Evolutionary conservation across 2,329 filamentous ascomycete genomes (phyloP), one percentile per base, ranked within the genome.

Genomic region (Penicillium sp.): DNA sequence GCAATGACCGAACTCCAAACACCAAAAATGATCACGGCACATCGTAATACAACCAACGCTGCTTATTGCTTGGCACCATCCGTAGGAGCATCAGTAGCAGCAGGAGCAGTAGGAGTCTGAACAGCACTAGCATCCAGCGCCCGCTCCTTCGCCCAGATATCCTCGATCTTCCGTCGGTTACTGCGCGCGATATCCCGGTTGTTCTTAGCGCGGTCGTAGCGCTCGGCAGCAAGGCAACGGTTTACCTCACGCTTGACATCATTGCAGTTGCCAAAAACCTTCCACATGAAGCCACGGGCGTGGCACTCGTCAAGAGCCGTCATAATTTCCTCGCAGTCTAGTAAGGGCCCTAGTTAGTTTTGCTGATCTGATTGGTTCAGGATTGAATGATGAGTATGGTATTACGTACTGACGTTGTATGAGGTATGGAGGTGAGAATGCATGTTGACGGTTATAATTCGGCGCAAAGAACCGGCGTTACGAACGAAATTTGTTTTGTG

Each of bases 381-480:
- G 24, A 9, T n/a, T 47, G 6, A 24, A 27, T n/a, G 57, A 39
- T 10, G 49, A 14, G 4, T 27, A 49, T 24, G 54, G 49, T 52
- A 37, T 70, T 45, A 74, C 78, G 44, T 84, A 96, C 93, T 93
- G 66, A 85, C 82, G 68, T 96, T 96, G 73, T 96, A 89, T 74
- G 95, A 91, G 27, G 91, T 96, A 73, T 98, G 93, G 2, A 99
- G 81, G 79, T 97, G 93, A 54, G 95, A 96, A 90, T 99, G 95
- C 95, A 99, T 99, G 45, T 68, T 85, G 74, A 56, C 22, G 58
- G 44, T 31, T 21, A n/a, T 19, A 1, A 3, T 47, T 1, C 14
- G 21, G 35, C 37, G 56, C 46, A 44, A 50, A 49, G n/a, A 47
- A 46, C 50, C 22, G 31, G 39, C 13, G 49, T n/a, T 31, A 19